phyloP scores from a whole-genome alignment of 768 basidiomycete species.

The Neoboletus subvelutipes region DNA sequence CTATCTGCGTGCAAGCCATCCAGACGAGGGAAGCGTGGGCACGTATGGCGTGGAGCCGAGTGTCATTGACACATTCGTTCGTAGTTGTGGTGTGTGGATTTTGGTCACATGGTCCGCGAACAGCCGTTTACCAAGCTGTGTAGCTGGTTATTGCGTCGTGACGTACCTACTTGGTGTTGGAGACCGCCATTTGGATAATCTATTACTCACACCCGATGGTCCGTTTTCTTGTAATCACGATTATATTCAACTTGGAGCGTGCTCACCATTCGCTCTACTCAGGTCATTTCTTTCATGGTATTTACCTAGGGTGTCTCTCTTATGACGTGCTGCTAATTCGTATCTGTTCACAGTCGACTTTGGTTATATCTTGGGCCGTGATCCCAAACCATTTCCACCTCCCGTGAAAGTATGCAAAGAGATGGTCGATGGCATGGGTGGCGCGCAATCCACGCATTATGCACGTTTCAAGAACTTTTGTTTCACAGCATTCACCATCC shows the following conservation, averaged over 20 bases:
- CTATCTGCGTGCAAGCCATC: constrained; percentile 81
- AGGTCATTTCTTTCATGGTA: constrained; percentile 97
- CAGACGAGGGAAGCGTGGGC: constrained; percentile 92
- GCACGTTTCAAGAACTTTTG: constrained; percentile 94
- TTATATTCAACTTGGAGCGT: background rate
- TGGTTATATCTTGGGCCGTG: constrained; percentile 95
- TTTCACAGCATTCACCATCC: constrained; percentile 96
- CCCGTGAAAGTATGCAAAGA: constrained; percentile 99
- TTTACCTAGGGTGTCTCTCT: constrained; percentile 9
- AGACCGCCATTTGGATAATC: constrained; percentile 94
- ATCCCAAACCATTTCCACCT: constrained; percentile 97
- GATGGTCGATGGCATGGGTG: constrained; percentile 99
- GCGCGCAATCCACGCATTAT: constrained; percentile 92
- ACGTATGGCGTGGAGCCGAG: constrained; percentile 93
- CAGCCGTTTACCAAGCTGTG: constrained; percentile 15
- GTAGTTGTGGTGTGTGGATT: constrained; percentile 82
- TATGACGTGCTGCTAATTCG: constrained; percentile 8
- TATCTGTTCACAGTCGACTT: constrained; percentile 73
- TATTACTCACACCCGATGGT: constrained; percentile 92
- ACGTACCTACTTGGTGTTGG: constrained; percentile 96
- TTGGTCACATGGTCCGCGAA: background rate
- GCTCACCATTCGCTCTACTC: background rate
- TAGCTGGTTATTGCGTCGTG: constrained; percentile 97
- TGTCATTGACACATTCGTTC: constrained; percentile 94
- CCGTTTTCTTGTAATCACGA: constrained; percentile 18